phyloP scores from a whole-genome alignment of 1,284 basidiomycete genomes.

The Paramarasmius palmivorus region DNA sequence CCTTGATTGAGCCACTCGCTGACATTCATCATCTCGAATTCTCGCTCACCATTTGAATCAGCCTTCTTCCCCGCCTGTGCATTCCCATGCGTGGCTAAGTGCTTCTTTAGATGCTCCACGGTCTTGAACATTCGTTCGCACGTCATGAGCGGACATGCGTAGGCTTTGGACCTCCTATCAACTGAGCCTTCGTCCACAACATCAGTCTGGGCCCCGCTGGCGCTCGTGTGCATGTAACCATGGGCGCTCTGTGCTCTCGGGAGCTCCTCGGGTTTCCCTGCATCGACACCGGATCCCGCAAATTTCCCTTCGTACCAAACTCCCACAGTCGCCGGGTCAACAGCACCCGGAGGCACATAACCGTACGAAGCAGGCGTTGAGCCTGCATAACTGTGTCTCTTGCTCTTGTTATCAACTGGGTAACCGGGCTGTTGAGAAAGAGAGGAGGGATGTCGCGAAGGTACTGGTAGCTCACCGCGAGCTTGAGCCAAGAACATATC shows the following conservation, averaged over 20 bases:
- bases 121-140: constrained; percentile 87
- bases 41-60: not conserved
- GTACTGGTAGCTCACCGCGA: constrained; percentile 43
- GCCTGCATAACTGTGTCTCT: constrained; percentile 14
- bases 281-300: constrained; percentile 8
- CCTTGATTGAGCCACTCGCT: constrained; percentile 20
- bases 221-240: not conserved
- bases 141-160: constrained; percentile 77
- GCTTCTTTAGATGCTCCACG: constrained; percentile 85
- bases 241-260: constrained; percentile 1
- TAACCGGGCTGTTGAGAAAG: constrained; percentile 8
- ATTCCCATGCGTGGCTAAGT: constrained; percentile 74
- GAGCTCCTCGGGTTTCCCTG: not conserved
- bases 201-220: not conserved
- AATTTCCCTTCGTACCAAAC: constrained; percentile 15
- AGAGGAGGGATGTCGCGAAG: constrained; percentile 7
- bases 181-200: constrained; percentile 1
- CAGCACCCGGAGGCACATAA: not conserved
- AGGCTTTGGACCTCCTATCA: constrained; percentile 33
- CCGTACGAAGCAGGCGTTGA: not conserved
- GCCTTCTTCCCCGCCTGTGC: constrained; percentile 25
- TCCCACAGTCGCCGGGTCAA: constrained; percentile 5
- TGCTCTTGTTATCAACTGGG: constrained; percentile 9
- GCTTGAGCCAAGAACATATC: constrained; percentile 68
- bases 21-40: not conserved